These are phyloP conservation scores for Bidens hawaiensis DNA, from an alignment of 140 eudicot species.

Conservation along the genomic window DNA sequence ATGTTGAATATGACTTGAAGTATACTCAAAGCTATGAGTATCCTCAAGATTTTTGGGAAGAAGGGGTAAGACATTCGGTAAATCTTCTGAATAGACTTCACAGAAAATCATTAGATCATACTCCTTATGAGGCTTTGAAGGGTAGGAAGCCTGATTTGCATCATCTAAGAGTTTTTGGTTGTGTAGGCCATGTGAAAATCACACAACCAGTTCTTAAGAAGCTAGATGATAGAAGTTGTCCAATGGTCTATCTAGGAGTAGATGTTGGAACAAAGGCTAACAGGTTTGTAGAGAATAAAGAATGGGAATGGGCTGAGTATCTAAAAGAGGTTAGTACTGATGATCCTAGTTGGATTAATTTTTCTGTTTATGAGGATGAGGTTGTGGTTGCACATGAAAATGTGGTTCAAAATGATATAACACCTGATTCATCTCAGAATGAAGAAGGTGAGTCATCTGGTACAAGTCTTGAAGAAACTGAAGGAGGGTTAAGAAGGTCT, in stretches of 20 bases:
- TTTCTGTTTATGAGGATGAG: too few relatives aligned
- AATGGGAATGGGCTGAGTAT: too few relatives aligned
- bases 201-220: neutral
- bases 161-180: neutral
- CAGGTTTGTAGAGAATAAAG: too few relatives aligned
- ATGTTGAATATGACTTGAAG: too few relatives aligned
- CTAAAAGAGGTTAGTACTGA: too few relatives aligned
- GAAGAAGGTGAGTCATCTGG: too few relatives aligned
- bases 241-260: neutral
- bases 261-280: neutral
- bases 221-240: neutral
- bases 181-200: neutral
- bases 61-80: neutral
- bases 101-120: neutral
- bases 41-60: neutral
- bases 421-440: too few relatives aligned
- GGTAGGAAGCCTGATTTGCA: neutral
- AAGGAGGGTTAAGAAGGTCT: too few relatives aligned
- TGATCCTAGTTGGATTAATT: too few relatives aligned
- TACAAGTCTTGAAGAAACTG: too few relatives aligned
- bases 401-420: too few relatives aligned
- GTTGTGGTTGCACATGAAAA: too few relatives aligned
- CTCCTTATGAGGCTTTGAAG: neutral
- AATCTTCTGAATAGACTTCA: neutral
- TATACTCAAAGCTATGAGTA: neutral